Base-by-base conservation (phyloP, 257 asterid genomes). In the Solanum pimpinellifolium region DNA sequence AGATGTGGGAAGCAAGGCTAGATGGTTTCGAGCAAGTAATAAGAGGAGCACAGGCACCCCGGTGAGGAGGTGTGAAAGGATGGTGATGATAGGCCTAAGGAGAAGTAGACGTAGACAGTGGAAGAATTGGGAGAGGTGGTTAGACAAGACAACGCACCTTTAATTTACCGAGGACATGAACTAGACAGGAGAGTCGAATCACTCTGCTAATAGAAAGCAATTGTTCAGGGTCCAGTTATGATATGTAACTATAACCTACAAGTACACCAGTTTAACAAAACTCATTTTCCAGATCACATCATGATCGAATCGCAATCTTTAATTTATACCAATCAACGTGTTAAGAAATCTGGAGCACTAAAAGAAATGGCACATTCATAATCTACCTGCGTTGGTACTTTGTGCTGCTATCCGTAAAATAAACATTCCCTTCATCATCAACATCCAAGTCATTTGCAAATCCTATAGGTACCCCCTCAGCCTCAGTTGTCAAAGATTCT, bases 321-420 rank as follows among this genome's bases (percentile, higher is more conserved):
- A 12, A 6, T 12, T 41, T 41, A 76, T 76, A 18, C 13, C 35
- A 23, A 0, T 41, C 59, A 12, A 41, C 20, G n/a, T 75, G 44
- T 80, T 18, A 29, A 9, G 68, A 80, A 77, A 80, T 29, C 25
- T 9, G 0, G 1, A 35, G 29, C 69, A 69, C 44, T 46, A 12
- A 46, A 69, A 44, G 80, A 46, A 65, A 85, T n/a, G 44, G 23
- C 33, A 69, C 15, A 46, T 46, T 33, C 83, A 31, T 3, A 11
- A 86, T 65, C 82, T 90, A 96, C 99, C 99, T 95, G 87, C 99
- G 90, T 86, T 89, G 93, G 81, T 93, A 97, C 11, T 87, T 91
- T 49, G 94, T 88, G 93, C 99, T 95, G 95, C 99, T 97, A 90
- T 95, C 99, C 0, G 99, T 95, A 91, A 97, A 96, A 90, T 96